Conservation (phyloP, 2,329 filamentous ascomycete species). For the Diatrype stigma region DNA sequence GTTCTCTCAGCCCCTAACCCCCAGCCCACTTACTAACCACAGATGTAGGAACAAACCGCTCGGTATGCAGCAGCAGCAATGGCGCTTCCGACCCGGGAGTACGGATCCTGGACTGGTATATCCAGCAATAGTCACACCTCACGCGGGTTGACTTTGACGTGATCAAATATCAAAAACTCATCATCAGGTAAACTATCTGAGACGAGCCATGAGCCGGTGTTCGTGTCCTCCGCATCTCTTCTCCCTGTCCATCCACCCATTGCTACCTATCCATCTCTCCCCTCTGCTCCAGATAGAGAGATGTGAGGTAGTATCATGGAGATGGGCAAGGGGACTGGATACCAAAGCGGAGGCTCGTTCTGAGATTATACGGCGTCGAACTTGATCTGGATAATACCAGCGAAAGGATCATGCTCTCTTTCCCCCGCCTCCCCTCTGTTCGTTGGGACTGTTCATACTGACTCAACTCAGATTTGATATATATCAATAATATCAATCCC, state of each 20-base stretch:
- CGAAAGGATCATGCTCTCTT: conserved; percentile 95
- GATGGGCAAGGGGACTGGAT: conserved; percentile 9
- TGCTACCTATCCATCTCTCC: conserved; percentile 9
- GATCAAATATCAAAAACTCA: conserved; percentile 24
- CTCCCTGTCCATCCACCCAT: conserved; percentile 14
- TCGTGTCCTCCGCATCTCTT: conserved; percentile 25
- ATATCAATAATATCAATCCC: too few relatives aligned
- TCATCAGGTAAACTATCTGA: conserved; percentile 31
- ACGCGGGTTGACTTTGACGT: conserved; percentile 17
- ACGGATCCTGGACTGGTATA: conserved; percentile 25
- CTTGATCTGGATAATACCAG: conserved; percentile 99
- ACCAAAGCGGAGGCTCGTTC: conserved; percentile 30
- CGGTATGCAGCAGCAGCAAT: conserved; percentile 22
- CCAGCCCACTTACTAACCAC: background rate
- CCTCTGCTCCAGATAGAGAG: background rate
- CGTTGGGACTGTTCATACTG: conserved; percentile 30
- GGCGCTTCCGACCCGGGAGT: conserved; percentile 15
- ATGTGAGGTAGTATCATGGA: conserved; percentile 3
- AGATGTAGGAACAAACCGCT: background rate
- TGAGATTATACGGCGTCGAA: conserved; percentile 91
- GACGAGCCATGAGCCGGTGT: conserved; percentile 34
- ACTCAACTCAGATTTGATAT: conserved; percentile 26
- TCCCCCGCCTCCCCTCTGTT: conserved; percentile 34
- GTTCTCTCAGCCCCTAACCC: background rate
- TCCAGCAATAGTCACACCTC: conserved; percentile 22